Evolutionary conservation across 2,329 filamentous ascomycete genomes (phyloP).

Genomic region (Stemphylium vesicarium): DNA sequence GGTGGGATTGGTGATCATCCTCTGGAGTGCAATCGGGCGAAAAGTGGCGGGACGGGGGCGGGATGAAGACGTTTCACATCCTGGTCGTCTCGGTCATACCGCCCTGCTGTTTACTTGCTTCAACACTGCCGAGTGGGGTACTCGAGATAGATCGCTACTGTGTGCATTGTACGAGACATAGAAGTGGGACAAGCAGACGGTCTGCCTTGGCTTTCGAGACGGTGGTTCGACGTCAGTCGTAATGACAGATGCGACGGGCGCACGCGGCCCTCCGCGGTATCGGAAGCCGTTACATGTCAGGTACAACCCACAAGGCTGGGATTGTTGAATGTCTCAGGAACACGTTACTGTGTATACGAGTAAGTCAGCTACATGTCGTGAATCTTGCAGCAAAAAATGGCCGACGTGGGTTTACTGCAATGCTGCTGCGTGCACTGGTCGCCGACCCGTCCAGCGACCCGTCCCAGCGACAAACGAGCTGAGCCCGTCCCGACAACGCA

Average conservation of each 20-base stretch:
- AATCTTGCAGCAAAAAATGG: neutral
- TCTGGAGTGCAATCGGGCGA: conserved; percentile 1
- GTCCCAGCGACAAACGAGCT: neutral
- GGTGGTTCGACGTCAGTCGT: conserved; percentile 8
- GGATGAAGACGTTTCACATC: conserved; percentile 12
- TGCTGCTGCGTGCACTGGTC: conserved; percentile 1
- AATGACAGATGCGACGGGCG: conserved; percentile 3
- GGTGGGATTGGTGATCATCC: neutral
- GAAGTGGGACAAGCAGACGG: neutral
- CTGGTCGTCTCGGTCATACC: conserved; percentile 3
- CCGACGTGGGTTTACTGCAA: neutral
- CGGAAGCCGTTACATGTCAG: conserved; percentile 8
- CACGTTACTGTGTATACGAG: neutral
- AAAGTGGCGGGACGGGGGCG: neutral
- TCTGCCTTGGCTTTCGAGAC: neutral
- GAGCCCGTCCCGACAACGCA: conserved; percentile 2
- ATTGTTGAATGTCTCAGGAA: neutral
- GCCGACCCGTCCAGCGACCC: neutral
- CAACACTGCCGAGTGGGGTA: conserved; percentile 3
- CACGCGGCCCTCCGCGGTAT: neutral
- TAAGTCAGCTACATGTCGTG: neutral
- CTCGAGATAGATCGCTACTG: neutral
- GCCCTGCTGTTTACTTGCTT: neutral
- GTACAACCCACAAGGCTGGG: conserved; percentile 6
- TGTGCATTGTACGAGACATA: neutral